These are phyloP conservation scores for Davidsoniella neocaledoniae DNA, from an alignment of 2,329 filamentous ascomycete genomes.

Conservation along the genomic window DNA sequence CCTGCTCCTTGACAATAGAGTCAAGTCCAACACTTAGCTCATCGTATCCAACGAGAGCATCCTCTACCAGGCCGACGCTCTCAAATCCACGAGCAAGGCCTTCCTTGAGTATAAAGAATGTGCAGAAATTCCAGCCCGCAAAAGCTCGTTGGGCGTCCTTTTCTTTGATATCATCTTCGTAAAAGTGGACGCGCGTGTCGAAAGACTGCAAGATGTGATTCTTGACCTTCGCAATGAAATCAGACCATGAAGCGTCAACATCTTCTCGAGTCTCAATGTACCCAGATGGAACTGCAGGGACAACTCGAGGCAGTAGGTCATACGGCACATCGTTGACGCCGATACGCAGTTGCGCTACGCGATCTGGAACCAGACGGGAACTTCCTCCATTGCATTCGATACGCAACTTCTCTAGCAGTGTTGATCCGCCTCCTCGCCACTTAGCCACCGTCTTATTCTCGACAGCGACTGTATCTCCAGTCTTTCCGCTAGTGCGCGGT, in stretches of 20 bases:
- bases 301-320: slow-evolving; percentile 43
- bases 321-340: slow-evolving; percentile 52
- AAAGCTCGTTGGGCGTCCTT: slow-evolving; percentile 74
- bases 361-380: slow-evolving; percentile 53
- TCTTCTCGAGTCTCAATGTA: slow-evolving; percentile 61
- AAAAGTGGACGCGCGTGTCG: slow-evolving; percentile 76
- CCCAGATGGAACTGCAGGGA: slow-evolving; percentile 44
- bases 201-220: slow-evolving; percentile 76
- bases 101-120: slow-evolving; percentile 96
- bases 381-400: slow-evolving; percentile 66
- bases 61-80: slow-evolving; percentile 87
- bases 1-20: slow-evolving; percentile 60
- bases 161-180: slow-evolving; percentile 93
- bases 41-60: slow-evolving; percentile 87
- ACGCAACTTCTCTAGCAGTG: slow-evolving; percentile 74
- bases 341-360: slow-evolving; percentile 72
- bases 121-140: slow-evolving; percentile 98
- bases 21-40: slow-evolving; percentile 82
- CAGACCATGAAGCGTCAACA: slow-evolving; percentile 64
- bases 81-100: slow-evolving; percentile 87
- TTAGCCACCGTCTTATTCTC: slow-evolving; percentile 50
- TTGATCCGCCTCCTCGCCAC: slow-evolving; percentile 65
- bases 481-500: slow-evolving; percentile 43
- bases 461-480: slow-evolving; percentile 33
- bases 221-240: slow-evolving; percentile 76